Conservation (phyloP, 768 basidiomycete genomes). For the Lactifluus echinatus region DNA sequence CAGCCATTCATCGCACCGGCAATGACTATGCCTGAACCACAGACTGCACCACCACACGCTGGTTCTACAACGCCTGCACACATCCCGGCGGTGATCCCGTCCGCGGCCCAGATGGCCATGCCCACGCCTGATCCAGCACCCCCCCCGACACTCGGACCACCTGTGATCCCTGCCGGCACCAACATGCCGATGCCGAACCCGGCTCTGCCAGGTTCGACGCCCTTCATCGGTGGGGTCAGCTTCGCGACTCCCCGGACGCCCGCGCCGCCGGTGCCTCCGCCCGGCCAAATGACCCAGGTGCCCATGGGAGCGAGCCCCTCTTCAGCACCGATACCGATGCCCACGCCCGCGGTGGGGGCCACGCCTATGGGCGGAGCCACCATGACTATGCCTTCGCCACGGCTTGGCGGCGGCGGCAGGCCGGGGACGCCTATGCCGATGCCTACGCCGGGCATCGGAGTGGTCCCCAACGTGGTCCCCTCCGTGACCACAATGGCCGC, state of each 20-base stretch:
- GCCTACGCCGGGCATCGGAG: constrained; percentile 17
- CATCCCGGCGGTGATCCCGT: not conserved
- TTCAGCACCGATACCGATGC: not conserved
- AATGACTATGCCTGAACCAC: constrained; percentile 10
- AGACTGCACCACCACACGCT: not conserved
- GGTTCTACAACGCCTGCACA: not conserved
- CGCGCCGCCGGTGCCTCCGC: not conserved
- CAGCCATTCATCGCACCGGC: not conserved
- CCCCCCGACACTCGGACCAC: not conserved
- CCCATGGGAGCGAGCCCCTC: not conserved
- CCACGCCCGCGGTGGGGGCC: not conserved
- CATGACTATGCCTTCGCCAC: constrained; percentile 10
- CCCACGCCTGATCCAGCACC: not conserved
- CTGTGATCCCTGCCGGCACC: not conserved
- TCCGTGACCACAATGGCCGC: not conserved
- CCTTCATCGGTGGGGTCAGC: not conserved
- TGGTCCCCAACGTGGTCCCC: not conserved
- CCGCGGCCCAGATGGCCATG: constrained; percentile 7
- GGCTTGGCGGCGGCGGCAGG: not conserved
- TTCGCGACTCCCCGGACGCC: not conserved
- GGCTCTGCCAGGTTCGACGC: constrained; percentile 9
- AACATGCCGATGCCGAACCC: constrained; percentile 8
- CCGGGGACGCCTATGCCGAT: not conserved
- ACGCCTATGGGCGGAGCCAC: not conserved
- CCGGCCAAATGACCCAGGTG: not conserved